phyloP scores from a whole-genome alignment of 2,329 filamentous ascomycete species.

The Cytospora chrysosperma region DNA sequence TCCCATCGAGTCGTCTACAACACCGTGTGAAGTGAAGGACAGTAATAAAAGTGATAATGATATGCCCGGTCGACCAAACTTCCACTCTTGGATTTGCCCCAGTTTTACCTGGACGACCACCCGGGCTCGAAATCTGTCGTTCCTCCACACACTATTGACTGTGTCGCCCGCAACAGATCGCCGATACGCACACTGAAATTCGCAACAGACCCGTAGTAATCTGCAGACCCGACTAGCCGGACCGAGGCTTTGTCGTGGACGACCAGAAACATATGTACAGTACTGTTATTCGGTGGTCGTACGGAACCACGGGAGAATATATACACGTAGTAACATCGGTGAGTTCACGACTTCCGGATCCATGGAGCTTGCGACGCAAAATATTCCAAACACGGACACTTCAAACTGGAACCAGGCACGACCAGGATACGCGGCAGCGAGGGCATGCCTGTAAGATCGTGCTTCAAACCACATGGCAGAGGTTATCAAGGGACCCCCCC shows the following conservation, averaged over 20 bases:
- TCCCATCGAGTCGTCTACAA: background rate
- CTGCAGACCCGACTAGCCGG: background rate
- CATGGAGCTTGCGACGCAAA: background rate
- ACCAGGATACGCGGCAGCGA: background rate
- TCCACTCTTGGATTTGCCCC: background rate
- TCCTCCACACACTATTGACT: constrained; percentile 1
- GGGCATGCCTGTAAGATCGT: background rate
- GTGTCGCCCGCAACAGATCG: background rate
- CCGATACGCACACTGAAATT: constrained; percentile 3
- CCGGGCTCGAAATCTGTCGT: constrained; percentile 4
- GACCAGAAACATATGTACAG: too few relatives aligned
- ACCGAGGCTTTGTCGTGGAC: background rate
- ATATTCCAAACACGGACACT: background rate
- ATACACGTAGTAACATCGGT: too few relatives aligned
- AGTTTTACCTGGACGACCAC: constrained; percentile 5
- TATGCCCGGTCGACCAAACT: background rate
- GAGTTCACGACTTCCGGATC: too few relatives aligned
- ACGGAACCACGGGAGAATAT: too few relatives aligned
- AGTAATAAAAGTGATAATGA: too few relatives aligned
- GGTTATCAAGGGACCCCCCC: background rate
- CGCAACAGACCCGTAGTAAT: constrained; percentile 2
- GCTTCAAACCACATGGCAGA: constrained; percentile 1
- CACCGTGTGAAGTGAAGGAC: background rate
- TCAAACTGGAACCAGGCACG: background rate
- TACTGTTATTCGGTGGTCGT: too few relatives aligned